A percentile compares a stretch with the other conserved stretches of the same genome.
Conservation (phyloP, 2,329 filamentous ascomycete species). For the Bipolaris victoriae region DNA sequence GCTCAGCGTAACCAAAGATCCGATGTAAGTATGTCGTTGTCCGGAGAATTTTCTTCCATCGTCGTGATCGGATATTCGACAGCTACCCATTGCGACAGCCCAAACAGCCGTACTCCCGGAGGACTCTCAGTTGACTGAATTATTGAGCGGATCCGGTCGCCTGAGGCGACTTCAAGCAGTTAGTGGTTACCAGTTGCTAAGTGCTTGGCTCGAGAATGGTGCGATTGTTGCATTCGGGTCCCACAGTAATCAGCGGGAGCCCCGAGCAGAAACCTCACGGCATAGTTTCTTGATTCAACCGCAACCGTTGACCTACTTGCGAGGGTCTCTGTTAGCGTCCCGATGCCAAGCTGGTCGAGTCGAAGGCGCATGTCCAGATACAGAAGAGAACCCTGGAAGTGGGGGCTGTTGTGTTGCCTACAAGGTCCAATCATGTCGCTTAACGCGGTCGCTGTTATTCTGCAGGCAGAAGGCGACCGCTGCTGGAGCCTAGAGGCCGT, state of each 20-base stretch:
- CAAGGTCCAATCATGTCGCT: neutral
- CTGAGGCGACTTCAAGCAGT: slow-evolving; percentile 4
- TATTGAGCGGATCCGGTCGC: neutral
- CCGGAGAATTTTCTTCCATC: neutral
- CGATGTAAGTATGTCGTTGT: neutral
- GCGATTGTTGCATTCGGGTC: slow-evolving; percentile 10
- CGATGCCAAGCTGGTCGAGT: slow-evolving; percentile 7
- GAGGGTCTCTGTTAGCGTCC: slow-evolving; percentile 24
- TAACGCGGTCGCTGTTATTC: slow-evolving; percentile 2
- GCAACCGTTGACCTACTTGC: slow-evolving; percentile 28
- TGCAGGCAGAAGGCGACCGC: slow-evolving; percentile 6
- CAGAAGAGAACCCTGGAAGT: neutral
- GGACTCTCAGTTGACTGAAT: slow-evolving; percentile 1
- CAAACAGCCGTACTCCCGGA: neutral
- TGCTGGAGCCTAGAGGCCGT: slow-evolving; percentile 5
- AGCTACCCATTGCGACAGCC: neutral
- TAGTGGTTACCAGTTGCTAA: neutral
- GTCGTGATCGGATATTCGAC: neutral
- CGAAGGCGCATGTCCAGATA: neutral
- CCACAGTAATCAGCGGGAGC: slow-evolving; percentile 4
- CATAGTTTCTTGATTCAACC: slow-evolving; percentile 10
- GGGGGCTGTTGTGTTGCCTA: neutral
- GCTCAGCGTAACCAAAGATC: slow-evolving; percentile 4
- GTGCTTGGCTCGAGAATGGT: slow-evolving; percentile 4
- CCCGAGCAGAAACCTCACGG: slow-evolving; percentile 2